Evolutionary conservation across 2,329 filamentous ascomycete genomes (phyloP), one percentile per base, ranked within the genome.

Genomic region (Stachybotrys echinatus): DNA sequence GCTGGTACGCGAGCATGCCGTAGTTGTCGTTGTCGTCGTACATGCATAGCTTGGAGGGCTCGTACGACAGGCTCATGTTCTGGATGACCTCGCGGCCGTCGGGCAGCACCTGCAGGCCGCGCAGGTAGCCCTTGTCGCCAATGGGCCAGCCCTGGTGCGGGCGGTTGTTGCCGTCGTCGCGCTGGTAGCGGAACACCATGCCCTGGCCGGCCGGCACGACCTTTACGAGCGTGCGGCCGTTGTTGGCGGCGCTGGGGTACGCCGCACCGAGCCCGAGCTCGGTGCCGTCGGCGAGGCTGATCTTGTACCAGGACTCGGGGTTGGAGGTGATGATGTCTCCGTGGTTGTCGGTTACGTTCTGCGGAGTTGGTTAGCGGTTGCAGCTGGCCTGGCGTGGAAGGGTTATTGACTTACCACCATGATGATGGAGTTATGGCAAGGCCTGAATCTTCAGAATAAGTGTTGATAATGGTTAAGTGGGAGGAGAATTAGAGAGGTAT

Each of bases 101-200:
- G 31, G 46, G 22, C 22, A 7, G n/a, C 27, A 48, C 46, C 37
- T 48, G 46, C 12, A 48, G 3, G n/a, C 46, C 46, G 21, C 46
- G 46, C 19, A 48, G 46, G 23, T 48, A 48, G 37, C 46, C 46
- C 22, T 48, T 48, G 46, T 48, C 46, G 37, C 46, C 46, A 18
- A 42, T 42, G 6, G 46, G 46, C 46, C 46, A 48, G 17, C 46
- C 46, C 20, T 23, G 37, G 37, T 17, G 18, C 23, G 12, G 21
- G 31, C 46, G 46, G 23, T 48, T 19, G n/a, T 42, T 37, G 20
- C 46, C 46, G 37, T 48, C 34, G 14, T 21, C 23, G 20, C 46
- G 18, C 19, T 42, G 46, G 46, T 48, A 48, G 37, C 46, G 46
- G 37, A 48, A 48, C 17, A 48, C 46, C 46, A 48, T 22, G 20